Evolutionary conservation across 1,284 basidiomycete genomes (phyloP).

Genomic region (Cerrena zonata): DNA sequence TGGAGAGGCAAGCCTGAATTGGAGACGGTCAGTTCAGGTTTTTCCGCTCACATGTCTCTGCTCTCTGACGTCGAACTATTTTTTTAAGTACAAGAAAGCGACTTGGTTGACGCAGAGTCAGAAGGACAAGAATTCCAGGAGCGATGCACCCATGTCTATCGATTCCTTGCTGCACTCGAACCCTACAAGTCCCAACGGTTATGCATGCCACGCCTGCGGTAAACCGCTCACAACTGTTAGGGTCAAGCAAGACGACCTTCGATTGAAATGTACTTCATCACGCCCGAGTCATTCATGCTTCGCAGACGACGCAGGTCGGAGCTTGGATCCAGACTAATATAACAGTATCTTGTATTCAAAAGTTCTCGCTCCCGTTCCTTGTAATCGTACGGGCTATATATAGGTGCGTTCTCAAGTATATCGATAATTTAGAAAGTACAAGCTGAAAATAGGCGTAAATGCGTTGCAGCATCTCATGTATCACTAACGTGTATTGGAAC

Average conservation of each 20-base stretch:
- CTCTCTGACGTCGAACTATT: not conserved
- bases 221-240: slow-evolving; percentile 12
- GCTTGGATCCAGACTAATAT: slow-evolving; percentile 10
- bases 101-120: slow-evolving; percentile 21
- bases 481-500: too few species aligned
- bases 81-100: slow-evolving; percentile 43
- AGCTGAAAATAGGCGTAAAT: too few species aligned
- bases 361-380: too few species aligned
- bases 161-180: slow-evolving; percentile 61
- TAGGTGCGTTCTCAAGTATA: too few species aligned
- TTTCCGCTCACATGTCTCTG: not conserved
- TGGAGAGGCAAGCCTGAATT: slow-evolving; percentile 80
- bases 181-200: slow-evolving; percentile 46
- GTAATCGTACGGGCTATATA: too few species aligned
- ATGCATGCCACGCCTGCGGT: slow-evolving; percentile 13
- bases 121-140: slow-evolving; percentile 29
- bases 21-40: slow-evolving; percentile 51
- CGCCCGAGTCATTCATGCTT: slow-evolving; percentile 26
- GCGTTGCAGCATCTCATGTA: too few species aligned
- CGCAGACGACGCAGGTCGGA: slow-evolving; percentile 27
- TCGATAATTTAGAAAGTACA: too few species aligned
- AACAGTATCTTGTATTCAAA: too few species aligned
- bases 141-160: slow-evolving; percentile 42
- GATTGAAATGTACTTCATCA: slow-evolving; percentile 40
- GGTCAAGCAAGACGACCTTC: slow-evolving; percentile 15